A percentile compares a stretch with the other conserved stretches of the same genome.
Evolutionary conservation across 208 protist genomes (phyloP).

Genomic region (Wallacemonas sp.): DNA sequence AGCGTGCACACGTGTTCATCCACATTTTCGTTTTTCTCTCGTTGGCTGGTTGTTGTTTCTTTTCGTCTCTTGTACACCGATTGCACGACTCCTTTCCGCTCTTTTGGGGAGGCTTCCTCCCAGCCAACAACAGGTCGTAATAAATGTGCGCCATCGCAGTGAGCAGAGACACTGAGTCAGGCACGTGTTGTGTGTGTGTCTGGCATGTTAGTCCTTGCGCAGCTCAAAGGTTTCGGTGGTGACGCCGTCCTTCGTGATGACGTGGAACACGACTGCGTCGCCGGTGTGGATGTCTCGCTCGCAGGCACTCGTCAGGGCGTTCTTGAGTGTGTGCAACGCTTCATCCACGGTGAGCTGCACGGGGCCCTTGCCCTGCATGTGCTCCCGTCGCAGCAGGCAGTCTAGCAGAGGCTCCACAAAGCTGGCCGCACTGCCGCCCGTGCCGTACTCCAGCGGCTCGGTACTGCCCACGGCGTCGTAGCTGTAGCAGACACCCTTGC

Average conservation of each 20-base stretch:
- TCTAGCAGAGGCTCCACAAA: conserved; percentile 98
- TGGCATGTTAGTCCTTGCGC: conserved; percentile 50
- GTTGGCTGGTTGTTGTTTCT: no score
- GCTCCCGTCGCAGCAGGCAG: conserved; percentile 91
- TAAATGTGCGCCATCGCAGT: no score
- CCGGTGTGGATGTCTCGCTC: conserved; percentile 98
- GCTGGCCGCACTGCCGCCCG: conserved; percentile 88
- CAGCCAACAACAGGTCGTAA: background rate
- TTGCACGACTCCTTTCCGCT: conserved; percentile 26
- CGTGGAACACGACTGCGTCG: conserved; percentile 94
- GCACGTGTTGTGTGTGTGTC: conserved; percentile 7
- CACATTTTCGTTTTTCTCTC: no score
- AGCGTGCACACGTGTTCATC: no score
- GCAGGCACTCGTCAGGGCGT: conserved; percentile 94
- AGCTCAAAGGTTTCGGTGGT: conserved; percentile 72
- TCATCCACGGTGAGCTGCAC: conserved; percentile 74
- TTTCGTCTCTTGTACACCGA: no score
- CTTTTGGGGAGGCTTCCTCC: conserved; percentile 7
- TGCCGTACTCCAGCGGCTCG: conserved; percentile 93
- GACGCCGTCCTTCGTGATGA: conserved; percentile 85
- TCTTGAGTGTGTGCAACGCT: conserved; percentile 93
- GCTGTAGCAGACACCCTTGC: conserved; percentile 95
- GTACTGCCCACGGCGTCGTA: conserved; percentile 99
- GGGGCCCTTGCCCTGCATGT: conserved; percentile 71
- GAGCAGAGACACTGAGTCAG: no score